Conservation (phyloP, 208 protist species). For the Leishmania gerbilli region DNA sequence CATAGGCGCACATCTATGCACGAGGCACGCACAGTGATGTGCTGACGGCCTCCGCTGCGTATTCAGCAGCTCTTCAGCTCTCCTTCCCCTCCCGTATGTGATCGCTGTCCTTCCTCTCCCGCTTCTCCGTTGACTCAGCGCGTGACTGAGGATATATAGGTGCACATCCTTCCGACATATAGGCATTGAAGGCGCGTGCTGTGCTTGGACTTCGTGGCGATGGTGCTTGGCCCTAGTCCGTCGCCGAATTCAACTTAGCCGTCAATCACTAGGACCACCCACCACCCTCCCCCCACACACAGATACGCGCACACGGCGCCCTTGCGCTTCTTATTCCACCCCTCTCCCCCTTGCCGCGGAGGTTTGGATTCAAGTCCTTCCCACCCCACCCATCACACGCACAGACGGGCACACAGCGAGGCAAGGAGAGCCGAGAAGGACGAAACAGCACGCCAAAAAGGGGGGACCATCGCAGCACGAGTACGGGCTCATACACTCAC, state of each 20-base stretch:
- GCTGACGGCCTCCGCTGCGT: not conserved
- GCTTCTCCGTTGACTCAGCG: not conserved
- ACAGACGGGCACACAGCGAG: no score
- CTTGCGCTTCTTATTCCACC: not conserved
- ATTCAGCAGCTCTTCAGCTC: not conserved
- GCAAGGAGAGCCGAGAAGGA: no score
- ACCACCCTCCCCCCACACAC: not conserved
- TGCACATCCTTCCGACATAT: not conserved
- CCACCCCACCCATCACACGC: no score
- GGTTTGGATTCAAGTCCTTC: no score
- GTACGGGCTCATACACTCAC: no score
- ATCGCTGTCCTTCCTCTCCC: not conserved
- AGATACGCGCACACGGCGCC: not conserved
- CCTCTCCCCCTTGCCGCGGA: no score
- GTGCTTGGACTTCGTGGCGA: not conserved
- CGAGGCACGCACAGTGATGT: not conserved
- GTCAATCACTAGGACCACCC: not conserved
- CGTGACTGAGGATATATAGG: not conserved
- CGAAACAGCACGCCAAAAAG: no score
- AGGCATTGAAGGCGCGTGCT: not conserved
- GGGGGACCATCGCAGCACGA: no score
- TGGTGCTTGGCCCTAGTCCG: not conserved
- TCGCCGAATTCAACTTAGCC: not conserved
- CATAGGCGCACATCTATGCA: not conserved
- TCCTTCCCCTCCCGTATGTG: not conserved